Evolutionary conservation across 192 early-diverging fungal species (phyloP), one percentile per base, ranked within the genome.

Genomic region (Umbelopsis isabellina): DNA sequence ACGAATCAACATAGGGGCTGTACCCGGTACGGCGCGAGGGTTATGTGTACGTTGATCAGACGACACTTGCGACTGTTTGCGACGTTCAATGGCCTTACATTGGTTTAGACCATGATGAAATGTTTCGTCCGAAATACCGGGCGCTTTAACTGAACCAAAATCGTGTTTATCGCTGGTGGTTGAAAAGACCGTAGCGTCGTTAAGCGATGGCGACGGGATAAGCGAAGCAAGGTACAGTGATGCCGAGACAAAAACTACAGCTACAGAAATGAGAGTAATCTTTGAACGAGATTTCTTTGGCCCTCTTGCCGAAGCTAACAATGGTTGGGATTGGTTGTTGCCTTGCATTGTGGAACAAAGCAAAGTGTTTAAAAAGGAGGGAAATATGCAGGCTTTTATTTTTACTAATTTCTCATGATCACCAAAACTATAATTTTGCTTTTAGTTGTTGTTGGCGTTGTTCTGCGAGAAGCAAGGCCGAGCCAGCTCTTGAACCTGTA

Each of bases 401-500:
- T 61, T 61, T 55, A 23, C 4, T 61, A n/a, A 35, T 30, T 61
- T 35, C 51, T 12, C 23, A 23, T 22, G 11, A 23, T 23, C 23
- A 33, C 53, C 48, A 16, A 49, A 61, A 33, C 30, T 61, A 61
- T 30, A 61, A 61, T 25, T 61, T 61, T 18, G 55, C 55, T n/a
- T 69, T 49, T 69, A 33, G 41, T 48, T 44, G 67, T 21, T 48
- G 66, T 10, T 46, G 49, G 27, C 72, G 66, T 16, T 64, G 65
- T 46, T 27, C 55, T 44, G 72, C 76, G 15, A 65, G 50, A 58
- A 70, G 65, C 48, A 88, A 71, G 10, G 86, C 86, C 18, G 80
- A 58, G 13, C 80, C 86, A 33, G 83, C 84, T 77, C 82, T 85
- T 41, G 84, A 85, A 48, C 72, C 88, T 65, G 91, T 94, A 0